A percentile compares a stretch with the other conserved stretches of the same genome.
Conservation (phyloP, 768 basidiomycete species). For the Termitomyces sp. region DNA sequence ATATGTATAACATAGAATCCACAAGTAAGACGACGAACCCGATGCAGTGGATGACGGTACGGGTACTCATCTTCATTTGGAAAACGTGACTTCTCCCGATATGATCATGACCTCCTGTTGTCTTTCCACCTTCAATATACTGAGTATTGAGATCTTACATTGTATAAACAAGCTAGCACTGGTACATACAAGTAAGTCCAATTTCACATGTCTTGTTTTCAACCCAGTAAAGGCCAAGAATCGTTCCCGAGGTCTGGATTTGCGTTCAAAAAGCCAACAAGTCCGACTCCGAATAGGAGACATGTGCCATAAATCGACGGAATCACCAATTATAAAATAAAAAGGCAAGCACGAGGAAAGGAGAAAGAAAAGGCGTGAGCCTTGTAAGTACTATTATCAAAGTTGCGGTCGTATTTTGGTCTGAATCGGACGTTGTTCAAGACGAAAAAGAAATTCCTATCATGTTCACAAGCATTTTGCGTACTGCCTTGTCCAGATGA, state of each 20-base stretch:
- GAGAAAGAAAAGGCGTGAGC: neutral
- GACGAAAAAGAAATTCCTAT: neutral
- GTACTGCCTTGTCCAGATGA: neutral
- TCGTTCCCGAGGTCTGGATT: neutral
- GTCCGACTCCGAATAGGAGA: neutral
- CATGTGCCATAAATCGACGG: neutral
- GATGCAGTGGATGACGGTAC: slow-evolving; percentile 34
- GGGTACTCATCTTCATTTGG: slow-evolving; percentile 31
- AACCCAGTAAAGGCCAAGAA: too few species aligned
- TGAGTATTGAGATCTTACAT: neutral
- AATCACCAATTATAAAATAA: too few species aligned
- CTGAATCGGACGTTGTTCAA: neutral
- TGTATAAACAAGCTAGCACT: neutral
- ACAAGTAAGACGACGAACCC: slow-evolving; percentile 34
- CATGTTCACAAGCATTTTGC: neutral
- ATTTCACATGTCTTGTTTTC: neutral
- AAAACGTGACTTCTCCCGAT: slow-evolving; percentile 11
- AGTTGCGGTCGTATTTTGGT: neutral
- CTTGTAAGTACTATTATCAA: too few species aligned
- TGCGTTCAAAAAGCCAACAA: neutral
- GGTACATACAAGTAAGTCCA: neutral
- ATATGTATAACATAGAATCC: slow-evolving; percentile 25
- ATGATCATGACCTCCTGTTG: neutral
- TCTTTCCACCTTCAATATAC: neutral
- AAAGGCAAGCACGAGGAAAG: neutral